A percentile compares a stretch with the other conserved stretches of the same genome.
phyloP scores from a whole-genome alignment of 257 asterid species.

The Capsicum pubescens region DNA sequence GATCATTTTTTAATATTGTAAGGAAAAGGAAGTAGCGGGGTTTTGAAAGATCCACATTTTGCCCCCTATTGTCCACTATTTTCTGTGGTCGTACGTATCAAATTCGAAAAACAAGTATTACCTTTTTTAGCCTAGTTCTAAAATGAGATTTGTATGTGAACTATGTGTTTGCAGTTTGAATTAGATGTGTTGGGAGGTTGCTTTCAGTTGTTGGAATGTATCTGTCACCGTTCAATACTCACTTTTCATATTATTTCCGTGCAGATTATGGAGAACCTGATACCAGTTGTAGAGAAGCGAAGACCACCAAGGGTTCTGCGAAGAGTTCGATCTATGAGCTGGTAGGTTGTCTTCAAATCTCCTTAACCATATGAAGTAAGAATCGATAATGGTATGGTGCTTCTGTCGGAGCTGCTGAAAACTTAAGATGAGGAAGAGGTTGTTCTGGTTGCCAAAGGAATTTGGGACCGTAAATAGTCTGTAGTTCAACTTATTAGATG shows the following conservation, averaged over 20 bases:
- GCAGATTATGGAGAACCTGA: conserved; percentile 78
- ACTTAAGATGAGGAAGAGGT: background rate
- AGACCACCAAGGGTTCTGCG: conserved; percentile 61
- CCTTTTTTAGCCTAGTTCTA: background rate
- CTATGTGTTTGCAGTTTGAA: background rate
- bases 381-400: conserved; percentile 33
- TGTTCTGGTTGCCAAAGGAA: conserved; percentile 1
- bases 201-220: conserved; percentile 20
- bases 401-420: background rate
- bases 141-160: background rate
- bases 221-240: background rate
- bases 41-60: background rate
- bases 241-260: background rate
- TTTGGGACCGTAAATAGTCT: conserved; percentile 10
- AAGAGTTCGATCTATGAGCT: conserved; percentile 53
- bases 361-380: conserved; percentile 31
- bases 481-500: conserved; percentile 10
- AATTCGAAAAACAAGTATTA: background rate
- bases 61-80: background rate
- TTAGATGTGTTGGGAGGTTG: background rate
- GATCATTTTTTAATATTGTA: background rate
- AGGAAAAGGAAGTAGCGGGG: background rate
- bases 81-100: conserved; percentile 4
- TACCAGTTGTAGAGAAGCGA: conserved; percentile 64
- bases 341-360: conserved; percentile 39